These are phyloP conservation scores for Pythium periplocum DNA, from an alignment of 352 stramenopile species.

Conservation along the genomic window DNA sequence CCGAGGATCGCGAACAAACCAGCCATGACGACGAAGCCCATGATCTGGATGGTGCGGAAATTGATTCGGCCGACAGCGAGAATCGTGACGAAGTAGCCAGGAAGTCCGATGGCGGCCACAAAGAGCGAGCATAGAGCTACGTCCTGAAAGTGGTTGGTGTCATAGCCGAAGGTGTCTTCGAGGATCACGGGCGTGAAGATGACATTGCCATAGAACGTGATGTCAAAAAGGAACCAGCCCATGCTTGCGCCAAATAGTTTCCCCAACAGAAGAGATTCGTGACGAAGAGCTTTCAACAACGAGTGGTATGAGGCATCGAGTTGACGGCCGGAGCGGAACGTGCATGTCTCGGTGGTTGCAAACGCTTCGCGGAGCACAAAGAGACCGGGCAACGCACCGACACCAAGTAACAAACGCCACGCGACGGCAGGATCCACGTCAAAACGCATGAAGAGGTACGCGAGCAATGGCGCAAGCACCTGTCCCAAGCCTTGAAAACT, in stretches of 20 bases:
- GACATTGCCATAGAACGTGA: conserved; percentile 88
- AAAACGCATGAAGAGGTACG: conserved; percentile 51
- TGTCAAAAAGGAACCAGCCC: conserved; percentile 91
- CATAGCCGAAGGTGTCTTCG: conserved; percentile 57
- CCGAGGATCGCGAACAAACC: conserved; percentile 60
- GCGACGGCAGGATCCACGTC: conserved; percentile 26
- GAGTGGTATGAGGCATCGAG: conserved; percentile 3
- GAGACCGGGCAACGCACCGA: conserved; percentile 48
- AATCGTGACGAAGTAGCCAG: conserved; percentile 64
- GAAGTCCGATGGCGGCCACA: conserved; percentile 63
- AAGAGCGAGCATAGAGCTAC: conserved; percentile 62
- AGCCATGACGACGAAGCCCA: conserved; percentile 69
- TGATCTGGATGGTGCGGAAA: conserved; percentile 77
- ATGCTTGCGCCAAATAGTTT: conserved; percentile 76
- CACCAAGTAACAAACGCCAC: conserved; percentile 50
- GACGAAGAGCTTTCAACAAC: conserved; percentile 27
- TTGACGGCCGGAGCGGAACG: conserved; percentile 4
- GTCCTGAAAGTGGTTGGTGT: conserved; percentile 48
- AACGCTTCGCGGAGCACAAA: conserved; percentile 53
- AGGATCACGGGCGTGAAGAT: conserved; percentile 86
- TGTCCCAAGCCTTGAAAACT: conserved; percentile 63
- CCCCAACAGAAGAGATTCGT: conserved; percentile 26
- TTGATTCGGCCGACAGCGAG: conserved; percentile 58
- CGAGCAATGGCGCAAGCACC: conserved; percentile 48
- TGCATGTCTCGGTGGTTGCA: conserved; percentile 31